Base-by-base conservation (phyloP, 2,329 filamentous ascomycete genomes). In the Aspergillus sp. region DNA sequence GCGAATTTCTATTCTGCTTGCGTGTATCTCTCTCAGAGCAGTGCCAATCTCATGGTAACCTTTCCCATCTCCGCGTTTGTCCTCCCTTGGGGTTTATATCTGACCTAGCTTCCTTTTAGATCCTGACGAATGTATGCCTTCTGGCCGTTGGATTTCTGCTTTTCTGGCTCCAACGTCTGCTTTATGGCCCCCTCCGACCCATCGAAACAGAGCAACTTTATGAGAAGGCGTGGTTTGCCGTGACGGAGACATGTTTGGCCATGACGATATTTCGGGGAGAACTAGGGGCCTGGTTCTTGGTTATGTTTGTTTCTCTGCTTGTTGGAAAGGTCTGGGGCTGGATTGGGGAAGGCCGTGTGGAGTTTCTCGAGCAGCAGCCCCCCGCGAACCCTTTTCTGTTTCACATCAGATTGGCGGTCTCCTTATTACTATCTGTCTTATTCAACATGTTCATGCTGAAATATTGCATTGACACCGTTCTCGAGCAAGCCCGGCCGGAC, bases 211-310 rank as follows among this genome's bases (percentile, higher is more conserved):
- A 99, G 75, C 93, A 98, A 73, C 85, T 99, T 14, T 97, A 96
- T 72, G 95, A 99, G 75, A 93, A 93, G 75, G 93, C 90, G 50
- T 99, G 96, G 96, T 97, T 97, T 71, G 93, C 95, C 40, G 90
- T 98, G 41, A 96, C 93, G 47, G 95, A 99, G 78, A 99, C 95
- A 63, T 91, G 93, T 70, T 82, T 99, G 63, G 95, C 95, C 31
- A 98, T 99, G 93, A 97, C 95, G 31, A 96, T 96, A 64, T 98
- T 99, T 75, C 84, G 95, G 45, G 95, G 97, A 62, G 93, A 98
- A 73, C 87, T 99, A 17, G 93, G 95, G 45, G 90, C 90, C 43
- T 96, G 92, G 87, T 96, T 98, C 70, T 81, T 99, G 58, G 87
- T 95, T 68, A 98, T 99, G 93, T 98, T 99, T 74, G 90, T 96